Conservation (phyloP, 2,329 filamentous ascomycete genomes). For the Zymoseptoria passerinii region DNA sequence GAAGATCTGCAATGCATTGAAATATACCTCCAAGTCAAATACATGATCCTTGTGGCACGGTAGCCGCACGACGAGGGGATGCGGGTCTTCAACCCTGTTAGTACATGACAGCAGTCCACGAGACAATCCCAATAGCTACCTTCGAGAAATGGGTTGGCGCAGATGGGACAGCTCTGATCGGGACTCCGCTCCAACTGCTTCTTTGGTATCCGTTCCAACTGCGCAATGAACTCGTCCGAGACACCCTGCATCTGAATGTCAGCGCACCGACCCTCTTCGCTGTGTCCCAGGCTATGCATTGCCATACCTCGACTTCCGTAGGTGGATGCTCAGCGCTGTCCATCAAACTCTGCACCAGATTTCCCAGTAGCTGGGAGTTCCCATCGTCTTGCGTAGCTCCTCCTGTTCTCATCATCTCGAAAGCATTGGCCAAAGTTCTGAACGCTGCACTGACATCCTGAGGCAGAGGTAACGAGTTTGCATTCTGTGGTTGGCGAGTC, state of each 20-base stretch:
- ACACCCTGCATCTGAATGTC: slow-evolving; percentile 48
- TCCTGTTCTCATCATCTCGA: slow-evolving; percentile 47
- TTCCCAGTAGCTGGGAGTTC: slow-evolving; percentile 39
- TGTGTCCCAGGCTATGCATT: slow-evolving; percentile 37
- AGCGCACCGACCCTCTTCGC: slow-evolving; percentile 49
- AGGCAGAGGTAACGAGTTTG: slow-evolving; percentile 52
- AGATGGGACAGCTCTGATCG: slow-evolving; percentile 51
- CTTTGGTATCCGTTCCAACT: slow-evolving; percentile 51
- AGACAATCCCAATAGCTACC: slow-evolving; percentile 29
- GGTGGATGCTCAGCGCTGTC: slow-evolving; percentile 51
- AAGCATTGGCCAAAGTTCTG: slow-evolving; percentile 52
- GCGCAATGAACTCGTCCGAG: slow-evolving; percentile 52
- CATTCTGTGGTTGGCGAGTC: slow-evolving; percentile 42
- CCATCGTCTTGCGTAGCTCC: slow-evolving; percentile 10
- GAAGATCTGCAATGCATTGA: neutral
- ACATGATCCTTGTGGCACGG: slow-evolving; percentile 54
- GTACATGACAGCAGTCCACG: neutral
- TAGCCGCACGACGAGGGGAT: slow-evolving; percentile 55
- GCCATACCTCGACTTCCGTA: slow-evolving; percentile 41
- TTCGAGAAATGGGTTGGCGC: slow-evolving; percentile 53
- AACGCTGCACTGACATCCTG: slow-evolving; percentile 52
- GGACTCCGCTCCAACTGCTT: slow-evolving; percentile 40
- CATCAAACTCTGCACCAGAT: slow-evolving; percentile 49
- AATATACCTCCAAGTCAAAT: slow-evolving; percentile 49
- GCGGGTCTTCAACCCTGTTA: slow-evolving; percentile 37